phyloP scores from a whole-genome alignment of 768 basidiomycete genomes.

The Tricholoma terreum region DNA sequence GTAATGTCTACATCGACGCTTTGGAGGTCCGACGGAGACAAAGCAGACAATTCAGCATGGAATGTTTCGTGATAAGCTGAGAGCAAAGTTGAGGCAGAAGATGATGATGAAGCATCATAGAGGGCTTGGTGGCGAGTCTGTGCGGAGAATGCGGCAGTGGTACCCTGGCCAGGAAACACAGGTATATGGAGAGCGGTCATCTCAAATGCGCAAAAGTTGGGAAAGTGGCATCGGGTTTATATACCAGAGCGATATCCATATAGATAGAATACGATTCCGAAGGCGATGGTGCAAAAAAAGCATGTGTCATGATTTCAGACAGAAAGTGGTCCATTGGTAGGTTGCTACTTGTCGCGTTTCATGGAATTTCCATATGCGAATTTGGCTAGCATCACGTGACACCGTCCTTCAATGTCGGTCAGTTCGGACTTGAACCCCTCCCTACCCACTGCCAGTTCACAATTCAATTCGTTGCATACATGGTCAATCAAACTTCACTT shows the following conservation, averaged over 20 bases:
- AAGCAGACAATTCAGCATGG: conserved; percentile 42
- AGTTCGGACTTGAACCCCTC: neutral
- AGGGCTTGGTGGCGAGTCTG: conserved; percentile 37
- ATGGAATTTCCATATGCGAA: neutral
- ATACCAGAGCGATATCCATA: conserved; percentile 7
- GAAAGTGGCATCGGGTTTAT: neutral
- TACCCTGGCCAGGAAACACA: conserved; percentile 58
- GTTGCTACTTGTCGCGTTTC: neutral
- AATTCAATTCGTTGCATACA: no score
- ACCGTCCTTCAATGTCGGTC: neutral
- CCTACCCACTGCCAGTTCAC: no score
- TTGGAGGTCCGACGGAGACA: conserved; percentile 36
- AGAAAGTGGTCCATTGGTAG: conserved; percentile 10
- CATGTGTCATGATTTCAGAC: conserved; percentile 14
- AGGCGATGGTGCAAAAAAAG: conserved; percentile 12
- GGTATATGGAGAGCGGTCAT: conserved; percentile 36
- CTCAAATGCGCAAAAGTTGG: neutral
- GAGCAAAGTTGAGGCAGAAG: conserved; percentile 42
- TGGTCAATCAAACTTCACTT: no score
- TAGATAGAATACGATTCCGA: conserved; percentile 15
- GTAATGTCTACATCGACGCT: conserved; percentile 35
- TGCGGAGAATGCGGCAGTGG: conserved; percentile 28
- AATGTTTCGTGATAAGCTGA: conserved; percentile 51
- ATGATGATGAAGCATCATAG: conserved; percentile 39
- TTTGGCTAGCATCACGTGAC: neutral